phyloP scores from a whole-genome alignment of 2,329 filamentous ascomycete species.

The Diplocarpon mali region DNA sequence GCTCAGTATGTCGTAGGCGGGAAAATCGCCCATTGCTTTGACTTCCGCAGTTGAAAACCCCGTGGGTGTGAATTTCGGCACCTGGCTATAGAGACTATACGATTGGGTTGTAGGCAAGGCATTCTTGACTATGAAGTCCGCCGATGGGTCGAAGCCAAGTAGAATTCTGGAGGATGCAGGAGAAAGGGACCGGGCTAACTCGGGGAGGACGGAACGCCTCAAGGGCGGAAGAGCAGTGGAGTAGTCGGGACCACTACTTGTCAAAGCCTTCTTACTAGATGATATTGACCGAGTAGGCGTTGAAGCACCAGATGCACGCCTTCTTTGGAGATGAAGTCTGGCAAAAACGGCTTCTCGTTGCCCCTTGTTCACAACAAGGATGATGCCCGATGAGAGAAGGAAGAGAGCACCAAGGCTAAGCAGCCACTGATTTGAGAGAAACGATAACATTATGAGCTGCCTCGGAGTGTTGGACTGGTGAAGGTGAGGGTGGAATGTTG shows the following conservation, averaged over 20 bases:
- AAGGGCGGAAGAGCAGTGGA: conserved; percentile 23
- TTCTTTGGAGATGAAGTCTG: conserved; percentile 19
- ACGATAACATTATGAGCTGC: conserved; percentile 1
- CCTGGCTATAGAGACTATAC: conserved; percentile 20
- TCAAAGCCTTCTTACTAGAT: conserved; percentile 12
- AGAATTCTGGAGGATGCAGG: conserved; percentile 13
- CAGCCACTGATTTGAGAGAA: conserved; percentile 17
- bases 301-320: conserved; percentile 24
- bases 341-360: conserved; percentile 18
- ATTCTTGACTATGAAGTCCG: conserved; percentile 15
- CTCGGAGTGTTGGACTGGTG: background rate
- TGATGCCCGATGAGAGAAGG: conserved; percentile 14
- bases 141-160: conserved; percentile 10
- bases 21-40: conserved; percentile 61
- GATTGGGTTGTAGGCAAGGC: conserved; percentile 17
- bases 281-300: conserved; percentile 26
- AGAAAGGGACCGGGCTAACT: conserved; percentile 17
- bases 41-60: conserved; percentile 64
- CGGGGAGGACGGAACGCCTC: conserved; percentile 18
- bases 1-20: conserved; percentile 64
- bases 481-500: background rate
- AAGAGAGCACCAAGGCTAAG: conserved; percentile 19
- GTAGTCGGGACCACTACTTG: conserved; percentile 12
- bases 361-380: conserved; percentile 17
- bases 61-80: conserved; percentile 45